Base-by-base conservation (phyloP, 2,329 filamentous ascomycete species). In the Epicoccum sorghinum region DNA sequence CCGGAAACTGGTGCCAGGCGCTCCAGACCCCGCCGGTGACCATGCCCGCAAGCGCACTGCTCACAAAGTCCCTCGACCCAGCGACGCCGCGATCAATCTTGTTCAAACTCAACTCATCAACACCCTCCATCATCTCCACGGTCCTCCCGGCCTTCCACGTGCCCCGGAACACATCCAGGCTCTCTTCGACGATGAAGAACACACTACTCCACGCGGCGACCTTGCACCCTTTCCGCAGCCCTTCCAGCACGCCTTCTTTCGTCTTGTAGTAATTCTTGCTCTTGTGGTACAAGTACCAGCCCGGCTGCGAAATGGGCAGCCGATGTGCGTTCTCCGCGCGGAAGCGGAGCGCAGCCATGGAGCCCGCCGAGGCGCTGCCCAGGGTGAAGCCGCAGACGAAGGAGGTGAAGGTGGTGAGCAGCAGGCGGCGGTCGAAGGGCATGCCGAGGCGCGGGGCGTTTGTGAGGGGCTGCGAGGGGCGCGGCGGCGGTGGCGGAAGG, bases 231-330 rank as follows among this genome's bases (percentile, higher is more conserved):
- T 95, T 90, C 61, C 83, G 86, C 44, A 91, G 65, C 0, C 91
- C 95, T 68, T 96, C 91, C 47, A 85, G 85, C 14, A 96, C 79
- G 0, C 89, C 93, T 5, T 89, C 90, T 22, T 89, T 83, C 66
- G 90, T 87, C 46, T 89, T 84, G 67, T 91, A 86, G 78, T 99
- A 98, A 76, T 96, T 98, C 77, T 98, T 98, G 72, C 87, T 91
- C 78, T 97, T 97, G 80, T 98, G 93, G 76, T 99, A 99, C n/a
- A 98, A 84, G 72, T 93, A 99, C 95, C 95, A 99, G 14, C 92
- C 93, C 2, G 87, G 86, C 24, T 90, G 87, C 1, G 88, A 88
- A 3, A 85, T 87, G 18, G 95, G 95, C 58, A 97, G 86, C 62
- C 93, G 90, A 80, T 99, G 95, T 1, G 95, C 92, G 71, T 99